phyloP scores from a whole-genome alignment of 768 basidiomycete species.

The Boletellus ananiceps region DNA sequence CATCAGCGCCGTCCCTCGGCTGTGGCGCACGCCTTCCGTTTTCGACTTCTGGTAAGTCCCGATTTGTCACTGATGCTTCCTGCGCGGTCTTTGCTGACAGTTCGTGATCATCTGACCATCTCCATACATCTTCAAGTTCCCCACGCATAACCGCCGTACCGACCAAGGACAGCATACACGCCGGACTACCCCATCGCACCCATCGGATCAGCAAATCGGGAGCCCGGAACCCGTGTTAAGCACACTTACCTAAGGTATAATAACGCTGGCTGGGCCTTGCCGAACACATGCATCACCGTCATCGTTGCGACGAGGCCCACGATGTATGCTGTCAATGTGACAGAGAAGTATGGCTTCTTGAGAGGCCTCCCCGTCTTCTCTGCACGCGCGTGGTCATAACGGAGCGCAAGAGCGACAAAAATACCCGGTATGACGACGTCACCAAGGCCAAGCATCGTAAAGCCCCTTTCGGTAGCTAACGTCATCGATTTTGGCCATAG shows the following conservation, averaged over 20 bases:
- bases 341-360: slow-evolving; percentile 71
- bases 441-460: slow-evolving; percentile 89
- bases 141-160: slow-evolving; percentile 55
- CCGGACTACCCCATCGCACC: slow-evolving; percentile 46
- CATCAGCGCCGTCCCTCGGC: slow-evolving; percentile 14
- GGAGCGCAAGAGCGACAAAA: slow-evolving; percentile 80
- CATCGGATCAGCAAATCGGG: neutral
- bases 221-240: neutral
- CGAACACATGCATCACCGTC: slow-evolving; percentile 75
- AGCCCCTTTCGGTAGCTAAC: slow-evolving; percentile 51
- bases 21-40: slow-evolving; percentile 19
- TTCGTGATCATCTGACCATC: slow-evolving; percentile 58
- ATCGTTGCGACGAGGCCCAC: slow-evolving; percentile 73
- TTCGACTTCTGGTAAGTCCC: slow-evolving; percentile 11
- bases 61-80: slow-evolving; percentile 9
- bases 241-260: slow-evolving; percentile 76
- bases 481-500: slow-evolving; percentile 71
- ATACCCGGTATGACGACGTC: slow-evolving; percentile 70
- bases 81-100: slow-evolving; percentile 18
- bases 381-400: slow-evolving; percentile 68
- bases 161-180: slow-evolving; percentile 69
- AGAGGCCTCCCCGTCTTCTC: slow-evolving; percentile 36
- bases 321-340: slow-evolving; percentile 67
- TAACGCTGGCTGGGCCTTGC: slow-evolving; percentile 83
- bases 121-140: slow-evolving; percentile 68